These are phyloP conservation scores for Salix koriyanagi DNA, from an alignment of 345 rosid genomes.

Conservation along the genomic window DNA sequence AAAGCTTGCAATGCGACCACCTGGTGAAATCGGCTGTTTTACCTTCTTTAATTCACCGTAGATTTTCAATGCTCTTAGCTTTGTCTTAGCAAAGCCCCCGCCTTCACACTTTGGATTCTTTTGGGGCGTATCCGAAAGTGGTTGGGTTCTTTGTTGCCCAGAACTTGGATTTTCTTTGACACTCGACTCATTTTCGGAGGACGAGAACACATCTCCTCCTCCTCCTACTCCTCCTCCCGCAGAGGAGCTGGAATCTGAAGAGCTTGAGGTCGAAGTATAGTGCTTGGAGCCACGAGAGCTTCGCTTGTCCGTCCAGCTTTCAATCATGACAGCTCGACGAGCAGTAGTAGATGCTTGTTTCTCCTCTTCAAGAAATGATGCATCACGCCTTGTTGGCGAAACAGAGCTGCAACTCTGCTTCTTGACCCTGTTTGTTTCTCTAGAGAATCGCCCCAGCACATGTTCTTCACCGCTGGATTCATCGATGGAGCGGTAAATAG, in stretches of 20 bases:
- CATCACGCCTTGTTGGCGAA: conserved; percentile 4
- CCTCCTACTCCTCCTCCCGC: conserved; percentile 27
- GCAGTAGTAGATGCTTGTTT: conserved; percentile 24
- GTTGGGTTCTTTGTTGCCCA: conserved; percentile 3
- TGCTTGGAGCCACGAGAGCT: conserved; percentile 5
- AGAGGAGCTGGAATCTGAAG: conserved; percentile 51
- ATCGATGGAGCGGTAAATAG: conserved; percentile 68
- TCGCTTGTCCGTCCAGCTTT: conserved; percentile 52
- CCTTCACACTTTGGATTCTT: conserved; percentile 25
- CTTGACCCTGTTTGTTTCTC: conserved; percentile 19
- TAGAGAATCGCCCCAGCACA: conserved; percentile 9
- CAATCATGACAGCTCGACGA: conserved; percentile 46
- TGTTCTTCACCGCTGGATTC: conserved; percentile 28
- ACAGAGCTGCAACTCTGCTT: conserved; percentile 36
- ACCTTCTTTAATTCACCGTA: conserved; percentile 55
- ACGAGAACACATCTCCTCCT: conserved; percentile 37
- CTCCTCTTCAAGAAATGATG: background rate
- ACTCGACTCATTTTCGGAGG: conserved; percentile 48
- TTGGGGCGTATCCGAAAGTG: conserved; percentile 6
- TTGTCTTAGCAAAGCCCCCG: conserved; percentile 49
- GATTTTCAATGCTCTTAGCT: conserved; percentile 49
- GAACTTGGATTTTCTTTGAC: conserved; percentile 26
- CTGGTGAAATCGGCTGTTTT: conserved; percentile 82
- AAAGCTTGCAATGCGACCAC: conserved; percentile 61
- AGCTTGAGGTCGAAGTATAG: conserved; percentile 39